A percentile compares a stretch with the other conserved stretches of the same genome.
Conservation (phyloP, 805 yeast genomes). For the Komagataella pseudopastoris region DNA sequence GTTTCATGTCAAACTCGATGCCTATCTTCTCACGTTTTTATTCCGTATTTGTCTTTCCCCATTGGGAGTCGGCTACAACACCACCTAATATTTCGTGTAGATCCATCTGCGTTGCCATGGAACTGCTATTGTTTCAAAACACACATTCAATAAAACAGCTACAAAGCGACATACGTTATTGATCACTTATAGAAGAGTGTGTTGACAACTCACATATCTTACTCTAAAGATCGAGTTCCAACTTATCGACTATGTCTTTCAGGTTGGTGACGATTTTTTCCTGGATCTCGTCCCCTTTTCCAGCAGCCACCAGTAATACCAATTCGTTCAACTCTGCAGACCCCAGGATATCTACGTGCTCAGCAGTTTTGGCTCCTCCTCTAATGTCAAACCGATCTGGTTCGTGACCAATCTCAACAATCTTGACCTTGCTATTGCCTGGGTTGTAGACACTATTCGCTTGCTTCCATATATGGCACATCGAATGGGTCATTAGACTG, state of each 20-base stretch:
- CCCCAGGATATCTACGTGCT: conserved; percentile 93
- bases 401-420: conserved; percentile 86
- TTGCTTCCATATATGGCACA: conserved; percentile 87
- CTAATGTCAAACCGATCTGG: conserved; percentile 90
- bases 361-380: conserved; percentile 96
- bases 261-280: conserved; percentile 47
- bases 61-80: not conserved
- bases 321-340: conserved; percentile 86
- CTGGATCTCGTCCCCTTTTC: conserved; percentile 55
- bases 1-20: too few relatives aligned
- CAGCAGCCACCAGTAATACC: conserved; percentile 70
- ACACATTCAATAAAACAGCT: not conserved
- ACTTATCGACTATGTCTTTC: conserved; percentile 41
- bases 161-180: not conserved
- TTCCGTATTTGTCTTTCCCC: not conserved
- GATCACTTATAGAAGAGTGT: not conserved
- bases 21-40: too few relatives aligned
- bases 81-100: not conserved
- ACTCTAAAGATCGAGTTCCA: conserved; percentile 24
- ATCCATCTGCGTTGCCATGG: not conserved
- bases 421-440: conserved; percentile 52
- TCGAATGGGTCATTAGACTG: conserved; percentile 71
- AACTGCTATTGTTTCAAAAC: not conserved
- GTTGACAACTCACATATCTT: not conserved
- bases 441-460: conserved; percentile 64